These are phyloP conservation scores for Periconia sp. DNA, from an alignment of 2,329 filamentous ascomycete species.

Conservation along the genomic window DNA sequence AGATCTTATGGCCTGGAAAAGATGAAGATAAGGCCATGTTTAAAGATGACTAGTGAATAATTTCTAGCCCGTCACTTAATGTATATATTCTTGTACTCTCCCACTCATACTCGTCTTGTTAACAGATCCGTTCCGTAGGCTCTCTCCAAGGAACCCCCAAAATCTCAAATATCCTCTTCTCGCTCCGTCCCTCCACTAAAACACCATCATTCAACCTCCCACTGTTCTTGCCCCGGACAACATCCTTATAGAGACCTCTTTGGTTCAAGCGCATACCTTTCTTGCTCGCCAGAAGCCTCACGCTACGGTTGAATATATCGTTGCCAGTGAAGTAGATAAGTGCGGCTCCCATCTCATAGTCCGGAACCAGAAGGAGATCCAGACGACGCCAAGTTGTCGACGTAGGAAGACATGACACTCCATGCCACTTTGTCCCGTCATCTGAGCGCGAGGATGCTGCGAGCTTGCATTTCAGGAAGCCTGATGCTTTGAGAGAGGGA, in stretches of 20 bases:
- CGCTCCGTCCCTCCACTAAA: conserved; percentile 72
- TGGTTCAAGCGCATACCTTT: conserved; percentile 87
- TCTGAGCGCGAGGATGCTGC: conserved; percentile 57
- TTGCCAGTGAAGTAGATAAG: conserved; percentile 96
- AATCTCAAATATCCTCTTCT: conserved; percentile 78
- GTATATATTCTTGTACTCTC: not conserved
- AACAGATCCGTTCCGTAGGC: conserved; percentile 41
- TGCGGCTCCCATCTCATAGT: conserved; percentile 77
- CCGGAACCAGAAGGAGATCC: conserved; percentile 82
- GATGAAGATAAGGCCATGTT: conserved; percentile 37
- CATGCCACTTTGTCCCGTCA: conserved; percentile 81
- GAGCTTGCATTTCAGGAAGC: conserved; percentile 71
- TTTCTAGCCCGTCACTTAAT: not conserved
- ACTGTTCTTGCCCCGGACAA: conserved; percentile 61
- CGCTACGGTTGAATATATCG: conserved; percentile 88
- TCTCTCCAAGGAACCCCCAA: conserved; percentile 83
- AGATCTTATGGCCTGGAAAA: conserved; percentile 58
- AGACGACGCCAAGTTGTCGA: conserved; percentile 72
- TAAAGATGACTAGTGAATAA: not conserved
- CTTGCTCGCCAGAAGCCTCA: conserved; percentile 75
- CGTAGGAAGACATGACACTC: conserved; percentile 71
- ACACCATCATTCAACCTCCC: conserved; percentile 67
- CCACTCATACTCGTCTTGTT: not conserved
- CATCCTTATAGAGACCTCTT: conserved; percentile 72
- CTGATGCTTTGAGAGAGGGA: conserved; percentile 57